phyloP scores from a whole-genome alignment of 2,329 filamentous ascomycete genomes.

The Botryotinia convoluta region DNA sequence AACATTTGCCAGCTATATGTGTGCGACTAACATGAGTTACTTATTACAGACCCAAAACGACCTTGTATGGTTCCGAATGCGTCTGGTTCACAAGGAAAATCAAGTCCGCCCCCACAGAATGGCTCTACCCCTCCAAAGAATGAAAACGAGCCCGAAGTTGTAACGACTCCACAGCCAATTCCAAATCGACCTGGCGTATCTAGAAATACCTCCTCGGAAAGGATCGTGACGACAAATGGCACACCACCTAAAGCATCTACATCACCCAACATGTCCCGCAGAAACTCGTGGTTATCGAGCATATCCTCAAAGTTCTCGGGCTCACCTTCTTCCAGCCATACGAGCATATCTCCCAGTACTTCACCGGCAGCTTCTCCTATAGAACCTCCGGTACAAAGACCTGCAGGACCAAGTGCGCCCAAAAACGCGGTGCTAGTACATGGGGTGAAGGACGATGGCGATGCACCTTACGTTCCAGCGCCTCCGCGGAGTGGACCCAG shows the following conservation, averaged over 20 bases:
- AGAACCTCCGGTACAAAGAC: slow-evolving; percentile 37
- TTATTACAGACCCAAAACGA: slow-evolving; percentile 8
- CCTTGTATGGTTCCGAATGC: slow-evolving; percentile 14
- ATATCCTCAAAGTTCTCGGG: slow-evolving; percentile 86
- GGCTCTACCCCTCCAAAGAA: slow-evolving; percentile 6
- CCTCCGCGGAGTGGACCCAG: slow-evolving; percentile 70
- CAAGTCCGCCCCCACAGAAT: slow-evolving; percentile 9
- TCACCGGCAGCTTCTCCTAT: slow-evolving; percentile 32
- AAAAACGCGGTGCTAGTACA: slow-evolving; percentile 61
- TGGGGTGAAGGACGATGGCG: slow-evolving; percentile 53
- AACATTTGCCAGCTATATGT: neutral
- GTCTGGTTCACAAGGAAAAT: neutral
- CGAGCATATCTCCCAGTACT: slow-evolving; percentile 32
- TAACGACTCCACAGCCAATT: slow-evolving; percentile 4
- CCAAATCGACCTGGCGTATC: slow-evolving; percentile 29
- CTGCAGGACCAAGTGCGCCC: slow-evolving; percentile 40
- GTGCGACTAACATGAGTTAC: slow-evolving; percentile 2
- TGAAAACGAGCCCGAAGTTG: slow-evolving; percentile 8
- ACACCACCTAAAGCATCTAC: slow-evolving; percentile 30
- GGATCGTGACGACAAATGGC: slow-evolving; percentile 29
- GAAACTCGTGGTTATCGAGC: slow-evolving; percentile 88
- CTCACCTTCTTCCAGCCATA: slow-evolving; percentile 31
- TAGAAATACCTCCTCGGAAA: slow-evolving; percentile 33
- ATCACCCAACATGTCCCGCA: slow-evolving; percentile 40
- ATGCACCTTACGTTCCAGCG: slow-evolving; percentile 68